These are phyloP conservation scores for Dicorynia guianensis DNA, from an alignment of 306 rosid species.

Conservation along the genomic window DNA sequence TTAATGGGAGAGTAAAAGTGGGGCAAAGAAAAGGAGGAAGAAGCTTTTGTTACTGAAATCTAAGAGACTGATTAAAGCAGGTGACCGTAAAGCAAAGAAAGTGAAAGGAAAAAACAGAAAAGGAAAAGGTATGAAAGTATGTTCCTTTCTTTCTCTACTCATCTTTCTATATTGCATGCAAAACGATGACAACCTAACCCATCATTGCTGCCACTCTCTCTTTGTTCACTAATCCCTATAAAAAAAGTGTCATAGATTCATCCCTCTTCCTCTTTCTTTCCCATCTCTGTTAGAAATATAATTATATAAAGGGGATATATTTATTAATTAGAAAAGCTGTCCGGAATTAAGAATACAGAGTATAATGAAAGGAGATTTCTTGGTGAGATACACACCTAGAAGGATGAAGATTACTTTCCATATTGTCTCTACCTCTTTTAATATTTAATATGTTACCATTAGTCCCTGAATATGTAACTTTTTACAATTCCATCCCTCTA, in stretches of 20 bases:
- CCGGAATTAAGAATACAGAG: constrained; percentile 36
- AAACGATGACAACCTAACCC: constrained; percentile 65
- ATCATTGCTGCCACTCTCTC: constrained; percentile 75
- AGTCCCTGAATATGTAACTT: no score
- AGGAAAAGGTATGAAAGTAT: constrained; percentile 51
- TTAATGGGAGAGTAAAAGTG: constrained; percentile 42
- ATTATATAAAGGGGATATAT: constrained; percentile 19
- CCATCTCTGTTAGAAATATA: constrained; percentile 33
- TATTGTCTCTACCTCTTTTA: constrained; percentile 47
- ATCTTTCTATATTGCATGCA: constrained; percentile 64
- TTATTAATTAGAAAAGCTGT: constrained; percentile 42
- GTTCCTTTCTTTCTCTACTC: constrained; percentile 41
- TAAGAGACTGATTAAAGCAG: constrained; percentile 72
- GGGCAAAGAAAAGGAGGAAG: constrained; percentile 31
- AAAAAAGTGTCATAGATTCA: constrained; percentile 54
- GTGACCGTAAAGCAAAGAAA: constrained; percentile 69
- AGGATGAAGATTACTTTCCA: constrained; percentile 37
- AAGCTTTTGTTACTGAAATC: constrained; percentile 82
- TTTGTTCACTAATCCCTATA: constrained; percentile 76
- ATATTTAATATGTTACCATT: constrained; percentile 10
- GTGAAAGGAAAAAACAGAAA: constrained; percentile 42
- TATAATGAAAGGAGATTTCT: constrained; percentile 39
- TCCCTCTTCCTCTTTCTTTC: constrained; percentile 34
- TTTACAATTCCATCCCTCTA: no score
- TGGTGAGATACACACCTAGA: constrained; percentile 37